Evolutionary conservation across 1,284 basidiomycete genomes (phyloP), one percentile per base, ranked within the genome.

Genomic region (Cyathus olla): DNA sequence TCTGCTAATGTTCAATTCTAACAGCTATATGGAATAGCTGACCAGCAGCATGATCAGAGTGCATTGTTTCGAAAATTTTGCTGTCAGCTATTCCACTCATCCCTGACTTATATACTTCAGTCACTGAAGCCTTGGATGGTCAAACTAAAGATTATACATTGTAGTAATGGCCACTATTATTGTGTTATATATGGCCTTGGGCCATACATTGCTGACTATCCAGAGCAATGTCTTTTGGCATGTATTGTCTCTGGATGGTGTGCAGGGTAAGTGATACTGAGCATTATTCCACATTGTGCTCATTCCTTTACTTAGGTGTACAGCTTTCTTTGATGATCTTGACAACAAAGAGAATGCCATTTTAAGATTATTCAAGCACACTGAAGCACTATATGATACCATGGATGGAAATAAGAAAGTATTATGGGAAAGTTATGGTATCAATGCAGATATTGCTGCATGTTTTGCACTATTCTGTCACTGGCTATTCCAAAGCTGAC

Each of bases 121-220:
- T 49, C 67, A 0, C 57, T 81, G 1, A 58, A 63, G 39, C 49
- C 62, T 2, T 64, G 64, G 9, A 80, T 80, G 78, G 71, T 62
- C 2, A 67, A 35, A 11, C 72, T 74, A 2, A 62, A 68, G 13
- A 61, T 80, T 28, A 61, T 63, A 0, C 55, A 31, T 6, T 76
- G 68, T 53, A 60, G 63, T 11, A 74, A 78, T 62, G 69, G 72
- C 0, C 62, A 75, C 55, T 76, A 56, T 46, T 68, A 66, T 0
- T 56, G 60, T 1, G 67, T 65, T 1, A 68, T 79, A 3, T 78
- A 67, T 59, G 62, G 63, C 1, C 48, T 79, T 5, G 76, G 77
- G 0, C 72, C 76, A 13, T 78, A 72, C 59, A 77, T 77, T 59
- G 76, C 68, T 1, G 76, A 79, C 56, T 79, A 79, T 56, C 75